Evolutionary conservation across 768 basidiomycete species (phyloP), one percentile per base, ranked within the genome.

Genomic region (Leucocoprinus leucothites): DNA sequence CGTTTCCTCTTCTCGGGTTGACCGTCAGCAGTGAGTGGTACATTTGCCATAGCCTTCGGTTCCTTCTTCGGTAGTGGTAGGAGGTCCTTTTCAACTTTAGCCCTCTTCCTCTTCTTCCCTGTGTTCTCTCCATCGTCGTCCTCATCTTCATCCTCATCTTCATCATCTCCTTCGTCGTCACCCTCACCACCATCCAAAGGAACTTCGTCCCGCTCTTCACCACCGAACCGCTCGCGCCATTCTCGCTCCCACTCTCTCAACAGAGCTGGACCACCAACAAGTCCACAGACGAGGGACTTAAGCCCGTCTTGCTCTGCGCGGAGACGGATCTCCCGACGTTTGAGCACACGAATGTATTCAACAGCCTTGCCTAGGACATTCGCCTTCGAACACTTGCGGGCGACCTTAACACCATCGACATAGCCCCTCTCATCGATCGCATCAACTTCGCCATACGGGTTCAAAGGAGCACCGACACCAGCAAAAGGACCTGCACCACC

Each of bases 401-500:
- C 93, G 9, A 93, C 87, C 67, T 89, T 89, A 65, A 95, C 90
- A n/a, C 93, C 93, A 62, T 95, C 93, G 2, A 94, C 87, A 60
- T 87, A 93, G 2, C 93, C 93, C 3, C 91, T 80, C 35, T 86
- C 84, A 58, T 94, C 91, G n/a, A 90, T 82, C 1, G 81, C 72
- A 61, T 88, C 86, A 5, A 77, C 69, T 9, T 70, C 68, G 0
- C 64, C 66, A 9, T 69, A 72, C 35, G 71, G 71, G 18, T 74
- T 72, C 18, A 61, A 58, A 13, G 69, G 66, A 24, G 65, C 63
- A 18, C 70, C 69, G 3, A 38, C 47, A 4, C 28, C 38, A 25
- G 38, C 47, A 24, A 8, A 13, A 19, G 35, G 16, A 24, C 14
- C 26, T 9, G n/a, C 42, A 52, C 41, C 24, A 51, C 40, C 35